phyloP scores from a whole-genome alignment of 1,284 basidiomycete genomes.

The Clitocybe nebularis region DNA sequence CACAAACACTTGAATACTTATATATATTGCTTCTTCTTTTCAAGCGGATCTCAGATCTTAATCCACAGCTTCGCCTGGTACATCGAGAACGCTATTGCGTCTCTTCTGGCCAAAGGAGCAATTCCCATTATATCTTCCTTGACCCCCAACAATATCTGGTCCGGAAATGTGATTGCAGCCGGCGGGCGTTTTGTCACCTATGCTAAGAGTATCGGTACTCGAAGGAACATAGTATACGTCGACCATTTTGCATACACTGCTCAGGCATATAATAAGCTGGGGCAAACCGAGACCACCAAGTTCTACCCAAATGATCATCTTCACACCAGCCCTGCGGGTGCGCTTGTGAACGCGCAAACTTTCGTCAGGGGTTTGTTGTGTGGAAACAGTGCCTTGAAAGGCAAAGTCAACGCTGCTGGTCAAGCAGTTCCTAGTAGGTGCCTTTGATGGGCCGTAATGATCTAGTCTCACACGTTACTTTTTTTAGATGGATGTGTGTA shows the following conservation, averaged over 20 bases:
- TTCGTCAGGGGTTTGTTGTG: slow-evolving; percentile 27
- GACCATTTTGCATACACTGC: slow-evolving; percentile 31
- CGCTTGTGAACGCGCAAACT: slow-evolving; percentile 27
- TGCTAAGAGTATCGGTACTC: slow-evolving; percentile 23
- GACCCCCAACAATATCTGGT: slow-evolving; percentile 34
- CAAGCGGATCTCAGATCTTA: slow-evolving; percentile 16
- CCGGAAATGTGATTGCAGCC: slow-evolving; percentile 19
- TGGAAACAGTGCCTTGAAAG: slow-evolving; percentile 16
- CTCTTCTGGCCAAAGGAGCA: slow-evolving; percentile 31
- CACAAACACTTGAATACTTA: background rate
- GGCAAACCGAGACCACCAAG: slow-evolving; percentile 21
- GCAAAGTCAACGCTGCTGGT: slow-evolving; percentile 21
- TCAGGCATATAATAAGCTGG: slow-evolving; percentile 26
- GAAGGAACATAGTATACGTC: slow-evolving; percentile 27
- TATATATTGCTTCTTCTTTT: background rate
- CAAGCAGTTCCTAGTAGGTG: slow-evolving; percentile 21
- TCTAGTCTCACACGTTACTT: too few relatives aligned
- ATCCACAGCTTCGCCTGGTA: slow-evolving; percentile 22
- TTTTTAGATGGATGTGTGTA: too few relatives aligned
- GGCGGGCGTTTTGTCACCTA: slow-evolving; percentile 31
- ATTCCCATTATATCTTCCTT: slow-evolving; percentile 30
- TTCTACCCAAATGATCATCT: slow-evolving; percentile 34
- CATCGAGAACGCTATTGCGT: slow-evolving; percentile 26
- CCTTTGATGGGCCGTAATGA: background rate
- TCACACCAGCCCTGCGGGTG: slow-evolving; percentile 29